Evolutionary conservation across 176 grass and related monocot species (phyloP), one percentile per base, ranked within the genome.

Genomic region (Puccinellia tenuiflora): DNA sequence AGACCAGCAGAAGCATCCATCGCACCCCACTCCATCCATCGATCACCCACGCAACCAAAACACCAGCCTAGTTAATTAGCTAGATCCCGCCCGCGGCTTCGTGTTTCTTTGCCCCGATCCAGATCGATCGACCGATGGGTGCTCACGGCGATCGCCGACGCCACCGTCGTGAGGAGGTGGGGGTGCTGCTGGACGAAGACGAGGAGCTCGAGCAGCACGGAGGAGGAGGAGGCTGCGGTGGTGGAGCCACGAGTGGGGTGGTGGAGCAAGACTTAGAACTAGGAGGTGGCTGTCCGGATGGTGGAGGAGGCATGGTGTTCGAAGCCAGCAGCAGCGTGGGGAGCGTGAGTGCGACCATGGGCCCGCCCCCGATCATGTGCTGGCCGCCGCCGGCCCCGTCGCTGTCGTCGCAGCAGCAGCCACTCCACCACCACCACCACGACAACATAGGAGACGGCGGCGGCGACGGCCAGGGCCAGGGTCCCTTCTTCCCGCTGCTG

Each of bases 341-440:
- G 26, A 89, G 76, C 80, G 90, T 85, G 61, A 85, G 88, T 54
- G 90, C 74, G 1, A 92, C 68, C 87, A 92, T 88, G 88, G 84
- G 65, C 72, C 55, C 78, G 74, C 51, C 79, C 24, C 89, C 81
- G 57, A 81, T 93, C 76, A 65, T 89, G 55, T 55, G 69, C 57
- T 80, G 67, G 79, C 91, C 80, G 2, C 76, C 54, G 24, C 30
- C 29, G 73, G 53, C 55, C 53, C 75, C 84, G 2, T 43, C 33
- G 47, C 70, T 54, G 30, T 79, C 50, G 18, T 68, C 35, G 64
- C 66, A 83, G 64, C 66, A 83, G 25, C n/a, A 55, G 48, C 3
- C 30, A 6, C 40, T 67, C 40, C 86, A 64, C 34, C 78, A 90
- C 54, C 88, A 94, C 40, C 86, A 64, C 34, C 78, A 90, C 54